These are phyloP conservation scores for Tricholoma matsutake DNA, from an alignment of 768 basidiomycete genomes.

Conservation along the genomic window DNA sequence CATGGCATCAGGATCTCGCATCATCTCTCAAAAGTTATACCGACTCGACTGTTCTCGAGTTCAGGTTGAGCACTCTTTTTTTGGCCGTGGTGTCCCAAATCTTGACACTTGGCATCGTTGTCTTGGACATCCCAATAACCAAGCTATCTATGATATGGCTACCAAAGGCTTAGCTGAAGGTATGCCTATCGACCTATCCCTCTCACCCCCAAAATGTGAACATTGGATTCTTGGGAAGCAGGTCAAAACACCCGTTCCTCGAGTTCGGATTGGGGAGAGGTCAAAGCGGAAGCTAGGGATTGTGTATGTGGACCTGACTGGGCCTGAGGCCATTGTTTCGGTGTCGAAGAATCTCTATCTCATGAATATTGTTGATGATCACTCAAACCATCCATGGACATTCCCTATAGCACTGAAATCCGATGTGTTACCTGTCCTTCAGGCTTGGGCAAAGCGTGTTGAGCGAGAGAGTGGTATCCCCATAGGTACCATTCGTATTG, in stretches of 20 bases:
- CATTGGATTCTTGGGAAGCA: too few relatives aligned
- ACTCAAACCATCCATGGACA: background rate
- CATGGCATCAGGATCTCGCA: too few relatives aligned
- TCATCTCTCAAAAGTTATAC: too few relatives aligned
- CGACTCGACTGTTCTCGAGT: too few relatives aligned
- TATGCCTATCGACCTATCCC: background rate
- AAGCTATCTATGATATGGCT: background rate
- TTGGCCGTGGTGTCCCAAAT: too few relatives aligned
- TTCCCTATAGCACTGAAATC: background rate
- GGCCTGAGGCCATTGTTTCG: constrained; percentile 2
- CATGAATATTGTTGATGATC: constrained; percentile 11
- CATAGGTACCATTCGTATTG: constrained; percentile 7
- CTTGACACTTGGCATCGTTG: background rate
- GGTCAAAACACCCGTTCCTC: too few relatives aligned
- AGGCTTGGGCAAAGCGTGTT: background rate
- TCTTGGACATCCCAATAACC: background rate
- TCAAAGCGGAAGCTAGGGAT: constrained; percentile 1
- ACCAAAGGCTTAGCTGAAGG: background rate
- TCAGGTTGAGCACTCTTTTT: too few relatives aligned
- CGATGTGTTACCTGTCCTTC: background rate
- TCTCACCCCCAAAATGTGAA: too few relatives aligned
- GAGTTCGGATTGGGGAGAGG: background rate
- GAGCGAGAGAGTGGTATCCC: too few relatives aligned
- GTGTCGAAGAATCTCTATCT: background rate
- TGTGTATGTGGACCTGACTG: constrained; percentile 7